These are phyloP conservation scores for Magnaporthales sp. DNA, from an alignment of 2,329 filamentous ascomycete species.

Conservation along the genomic window DNA sequence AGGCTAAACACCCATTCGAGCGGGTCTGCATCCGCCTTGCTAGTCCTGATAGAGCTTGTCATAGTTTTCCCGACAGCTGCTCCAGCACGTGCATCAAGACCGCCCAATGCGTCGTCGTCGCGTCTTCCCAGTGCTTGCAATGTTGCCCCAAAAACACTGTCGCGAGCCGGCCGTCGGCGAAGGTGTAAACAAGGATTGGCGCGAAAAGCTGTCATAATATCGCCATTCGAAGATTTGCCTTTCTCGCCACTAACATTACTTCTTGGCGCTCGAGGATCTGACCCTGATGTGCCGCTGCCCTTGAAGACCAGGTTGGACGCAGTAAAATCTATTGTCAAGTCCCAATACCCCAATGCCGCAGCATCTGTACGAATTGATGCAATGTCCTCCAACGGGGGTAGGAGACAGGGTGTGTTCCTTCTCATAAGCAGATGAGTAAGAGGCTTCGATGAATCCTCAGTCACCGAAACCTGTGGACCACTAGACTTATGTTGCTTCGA, in stretches of 20 bases:
- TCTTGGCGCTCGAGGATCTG: neutral
- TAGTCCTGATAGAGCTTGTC: neutral
- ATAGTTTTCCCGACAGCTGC: neutral
- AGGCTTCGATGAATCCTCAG: constrained; percentile 13
- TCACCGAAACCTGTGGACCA: constrained; percentile 8
- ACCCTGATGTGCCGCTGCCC: neutral
- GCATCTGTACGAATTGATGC: constrained; percentile 49
- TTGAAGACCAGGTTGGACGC: neutral
- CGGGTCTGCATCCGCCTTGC: constrained; percentile 27
- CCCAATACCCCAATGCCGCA: constrained; percentile 66
- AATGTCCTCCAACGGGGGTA: constrained; percentile 58
- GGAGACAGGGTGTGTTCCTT: constrained; percentile 45
- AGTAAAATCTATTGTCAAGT: constrained; percentile 65
- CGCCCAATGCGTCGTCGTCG: neutral
- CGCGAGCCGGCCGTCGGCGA: constrained; percentile 58
- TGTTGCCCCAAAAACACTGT: constrained; percentile 64
- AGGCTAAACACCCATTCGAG: constrained; percentile 71
- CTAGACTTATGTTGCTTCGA: neutral
- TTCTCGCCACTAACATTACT: neutral
- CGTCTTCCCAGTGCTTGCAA: constrained; percentile 58
- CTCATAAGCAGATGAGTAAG: constrained; percentile 23
- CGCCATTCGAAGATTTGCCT: constrained; percentile 37
- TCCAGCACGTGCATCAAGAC: constrained; percentile 10
- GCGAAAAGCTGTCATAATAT: constrained; percentile 55
- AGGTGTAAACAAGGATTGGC: constrained; percentile 67